These are phyloP conservation scores for Hygrophorus russula DNA, from an alignment of 768 basidiomycete genomes.

Conservation along the genomic window DNA sequence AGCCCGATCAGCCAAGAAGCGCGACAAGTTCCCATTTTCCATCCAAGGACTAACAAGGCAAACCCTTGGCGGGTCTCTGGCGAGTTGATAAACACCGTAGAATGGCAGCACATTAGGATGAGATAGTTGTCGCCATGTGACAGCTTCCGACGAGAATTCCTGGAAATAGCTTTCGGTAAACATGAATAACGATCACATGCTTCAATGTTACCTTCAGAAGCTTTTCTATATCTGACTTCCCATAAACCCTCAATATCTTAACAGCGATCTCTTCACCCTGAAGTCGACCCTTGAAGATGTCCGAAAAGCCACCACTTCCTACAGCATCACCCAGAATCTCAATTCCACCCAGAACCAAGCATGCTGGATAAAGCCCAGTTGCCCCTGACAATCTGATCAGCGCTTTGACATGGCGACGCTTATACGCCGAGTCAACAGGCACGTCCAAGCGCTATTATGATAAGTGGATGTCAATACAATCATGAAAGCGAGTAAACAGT, in stretches of 20 bases:
- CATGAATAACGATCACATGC: too few species aligned
- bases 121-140: slow-evolving; percentile 19
- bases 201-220: slow-evolving; percentile 9
- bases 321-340: slow-evolving; percentile 8
- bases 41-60: slow-evolving; percentile 29
- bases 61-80: slow-evolving; percentile 16
- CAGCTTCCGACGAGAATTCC: slow-evolving; percentile 19
- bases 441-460: background rate
- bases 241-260: slow-evolving; percentile 18
- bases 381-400: background rate
- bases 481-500: too few species aligned
- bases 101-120: slow-evolving; percentile 26
- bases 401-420: background rate
- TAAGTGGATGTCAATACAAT: background rate
- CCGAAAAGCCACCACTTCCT: slow-evolving; percentile 18
- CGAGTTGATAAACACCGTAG: slow-evolving; percentile 20
- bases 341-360: slow-evolving; percentile 8
- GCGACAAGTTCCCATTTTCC: slow-evolving; percentile 23
- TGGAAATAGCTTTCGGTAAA: slow-evolving; percentile 5
- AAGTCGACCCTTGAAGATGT: slow-evolving; percentile 8
- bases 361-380: slow-evolving; percentile 1
- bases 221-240: slow-evolving; percentile 9
- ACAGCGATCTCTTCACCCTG: slow-evolving; percentile 15
- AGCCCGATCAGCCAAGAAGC: slow-evolving; percentile 13
- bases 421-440: background rate